These are phyloP conservation scores for Hortiboletus flavorubellus DNA, from an alignment of 768 basidiomycete species.

Conservation along the genomic window DNA sequence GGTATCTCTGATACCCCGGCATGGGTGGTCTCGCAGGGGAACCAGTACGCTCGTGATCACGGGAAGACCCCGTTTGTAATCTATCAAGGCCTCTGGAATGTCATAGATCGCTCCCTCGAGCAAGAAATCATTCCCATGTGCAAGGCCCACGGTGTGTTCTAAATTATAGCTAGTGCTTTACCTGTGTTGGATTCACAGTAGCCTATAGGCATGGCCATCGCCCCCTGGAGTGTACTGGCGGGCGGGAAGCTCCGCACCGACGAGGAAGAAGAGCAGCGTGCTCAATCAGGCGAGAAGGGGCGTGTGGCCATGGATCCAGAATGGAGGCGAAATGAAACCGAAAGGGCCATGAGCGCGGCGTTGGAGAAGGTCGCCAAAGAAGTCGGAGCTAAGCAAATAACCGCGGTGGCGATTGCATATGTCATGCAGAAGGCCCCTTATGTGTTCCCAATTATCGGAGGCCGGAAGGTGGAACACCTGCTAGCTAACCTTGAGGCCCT, in stretches of 20 bases:
- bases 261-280: slow-evolving; percentile 28
- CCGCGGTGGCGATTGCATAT: slow-evolving; percentile 41
- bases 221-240: slow-evolving; percentile 37
- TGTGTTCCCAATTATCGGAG: slow-evolving; percentile 43
- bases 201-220: slow-evolving; percentile 25
- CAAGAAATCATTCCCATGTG: slow-evolving; percentile 47
- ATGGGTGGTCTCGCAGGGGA: slow-evolving; percentile 47
- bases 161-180: neutral
- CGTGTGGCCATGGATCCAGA: slow-evolving; percentile 23
- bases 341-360: slow-evolving; percentile 34
- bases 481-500: slow-evolving; percentile 42
- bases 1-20: slow-evolving; percentile 47
- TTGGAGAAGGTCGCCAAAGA: slow-evolving; percentile 40
- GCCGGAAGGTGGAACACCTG: slow-evolving; percentile 44
- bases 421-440: slow-evolving; percentile 45
- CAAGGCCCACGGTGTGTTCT: slow-evolving; percentile 30
- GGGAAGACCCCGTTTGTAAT: slow-evolving; percentile 50
- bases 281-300: slow-evolving; percentile 36
- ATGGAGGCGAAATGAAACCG: slow-evolving; percentile 36
- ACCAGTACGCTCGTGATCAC: slow-evolving; percentile 48
- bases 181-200: neutral
- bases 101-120: slow-evolving; percentile 46
- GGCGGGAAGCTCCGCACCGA: slow-evolving; percentile 31
- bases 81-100: slow-evolving; percentile 49
- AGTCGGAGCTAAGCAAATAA: slow-evolving; percentile 35